These are phyloP conservation scores for Citropsis articulata DNA, from an alignment of 345 rosid genomes.

Conservation along the genomic window DNA sequence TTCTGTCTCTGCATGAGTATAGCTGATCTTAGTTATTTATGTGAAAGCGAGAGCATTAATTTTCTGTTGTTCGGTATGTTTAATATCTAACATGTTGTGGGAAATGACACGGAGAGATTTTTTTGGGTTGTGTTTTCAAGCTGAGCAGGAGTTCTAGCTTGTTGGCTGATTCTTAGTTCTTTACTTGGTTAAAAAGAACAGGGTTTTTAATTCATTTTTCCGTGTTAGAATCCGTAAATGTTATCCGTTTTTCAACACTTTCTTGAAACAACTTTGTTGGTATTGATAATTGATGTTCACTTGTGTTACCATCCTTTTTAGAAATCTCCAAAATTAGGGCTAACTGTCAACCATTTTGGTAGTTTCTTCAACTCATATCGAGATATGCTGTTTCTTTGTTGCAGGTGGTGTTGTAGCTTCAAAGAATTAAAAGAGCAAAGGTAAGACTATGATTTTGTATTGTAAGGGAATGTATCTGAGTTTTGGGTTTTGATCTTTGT, in stretches of 20 bases:
- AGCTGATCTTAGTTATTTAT: constrained; percentile 1
- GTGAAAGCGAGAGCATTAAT: constrained; percentile 1
- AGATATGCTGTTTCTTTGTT: constrained; percentile 39
- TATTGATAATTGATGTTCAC: constrained; percentile 29
- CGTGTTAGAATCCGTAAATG: constrained; percentile 21
- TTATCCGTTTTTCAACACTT: background rate
- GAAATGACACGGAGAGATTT: constrained; percentile 8
- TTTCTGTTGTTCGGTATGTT: constrained; percentile 21
- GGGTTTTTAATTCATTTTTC: constrained; percentile 22
- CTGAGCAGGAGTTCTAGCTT: constrained; percentile 14
- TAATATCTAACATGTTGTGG: constrained; percentile 18
- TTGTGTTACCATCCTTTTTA: constrained; percentile 21
- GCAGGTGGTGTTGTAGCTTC: constrained; percentile 32
- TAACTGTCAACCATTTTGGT: constrained; percentile 48
- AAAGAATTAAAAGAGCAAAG: constrained; percentile 13
- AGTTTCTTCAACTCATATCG: constrained; percentile 35
- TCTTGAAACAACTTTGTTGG: constrained; percentile 34
- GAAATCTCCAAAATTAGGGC: constrained; percentile 41
- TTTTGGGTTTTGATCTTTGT: constrained; percentile 26
- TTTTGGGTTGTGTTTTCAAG: constrained; percentile 15
- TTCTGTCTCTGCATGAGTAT: constrained; percentile 6
- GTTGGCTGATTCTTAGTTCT: constrained; percentile 3
- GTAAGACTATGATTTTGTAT: constrained; percentile 16
- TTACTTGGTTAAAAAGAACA: constrained; percentile 4
- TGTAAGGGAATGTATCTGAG: constrained; percentile 30